Conservation (phyloP, 2,329 filamentous ascomycete species). For the Arthrobotrys sphaeroides region DNA sequence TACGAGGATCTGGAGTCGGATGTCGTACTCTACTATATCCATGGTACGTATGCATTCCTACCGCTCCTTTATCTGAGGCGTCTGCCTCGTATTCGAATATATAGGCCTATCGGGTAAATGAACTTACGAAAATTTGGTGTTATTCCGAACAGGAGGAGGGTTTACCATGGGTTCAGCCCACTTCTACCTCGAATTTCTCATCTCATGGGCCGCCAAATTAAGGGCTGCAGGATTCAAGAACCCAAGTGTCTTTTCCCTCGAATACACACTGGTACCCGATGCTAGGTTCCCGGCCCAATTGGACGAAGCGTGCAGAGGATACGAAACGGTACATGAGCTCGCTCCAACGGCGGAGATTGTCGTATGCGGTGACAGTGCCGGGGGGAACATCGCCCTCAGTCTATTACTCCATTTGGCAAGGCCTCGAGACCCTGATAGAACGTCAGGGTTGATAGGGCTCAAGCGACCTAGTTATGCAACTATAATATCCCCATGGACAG, state of each 20-base stretch:
- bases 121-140: constrained; percentile 53
- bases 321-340: constrained; percentile 71
- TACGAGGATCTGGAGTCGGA: constrained; percentile 69
- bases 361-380: constrained; percentile 81
- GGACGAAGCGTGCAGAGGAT: constrained; percentile 74
- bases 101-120: constrained; percentile 19
- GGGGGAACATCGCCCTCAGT: constrained; percentile 76
- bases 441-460: constrained; percentile 61
- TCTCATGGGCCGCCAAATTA: constrained; percentile 75
- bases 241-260: constrained; percentile 79
- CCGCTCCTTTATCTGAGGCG: constrained; percentile 56
- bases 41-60: constrained; percentile 70
- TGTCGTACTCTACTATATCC: constrained; percentile 81
- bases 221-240: constrained; percentile 74
- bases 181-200: constrained; percentile 85
- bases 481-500: constrained; percentile 83
- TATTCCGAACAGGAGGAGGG: constrained; percentile 71
- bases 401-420: constrained; percentile 73
- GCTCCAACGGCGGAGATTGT: constrained; percentile 70
- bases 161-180: constrained; percentile 83
- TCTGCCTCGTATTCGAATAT: background rate
- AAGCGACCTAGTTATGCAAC: constrained; percentile 70
- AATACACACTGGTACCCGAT: constrained; percentile 83
- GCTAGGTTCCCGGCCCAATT: constrained; percentile 77
- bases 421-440: background rate